A percentile compares a stretch with the other conserved stretches of the same genome.
These are phyloP conservation scores for Epichloe elymi DNA, from an alignment of 2,329 filamentous ascomycete species.

Conservation along the genomic window DNA sequence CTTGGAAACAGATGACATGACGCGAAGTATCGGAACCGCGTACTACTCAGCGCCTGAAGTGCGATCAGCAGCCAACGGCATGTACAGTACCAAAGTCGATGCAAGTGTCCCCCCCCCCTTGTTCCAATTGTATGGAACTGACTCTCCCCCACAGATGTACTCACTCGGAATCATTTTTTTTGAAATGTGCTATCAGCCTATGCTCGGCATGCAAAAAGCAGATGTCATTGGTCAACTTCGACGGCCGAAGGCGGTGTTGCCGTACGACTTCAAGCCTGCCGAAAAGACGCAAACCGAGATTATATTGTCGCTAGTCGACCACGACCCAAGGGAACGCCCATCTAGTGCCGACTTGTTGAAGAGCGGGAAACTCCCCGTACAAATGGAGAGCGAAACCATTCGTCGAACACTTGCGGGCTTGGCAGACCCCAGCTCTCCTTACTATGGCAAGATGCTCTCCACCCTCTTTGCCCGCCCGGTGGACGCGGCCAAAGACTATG, in stretches of 20 bases:
- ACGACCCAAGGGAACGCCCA: constrained; percentile 71
- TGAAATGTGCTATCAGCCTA: constrained; percentile 74
- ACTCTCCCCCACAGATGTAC: constrained; percentile 55
- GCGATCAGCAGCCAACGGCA: constrained; percentile 56
- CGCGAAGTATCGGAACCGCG: constrained; percentile 60
- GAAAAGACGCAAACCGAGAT: constrained; percentile 68
- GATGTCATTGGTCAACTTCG: constrained; percentile 55
- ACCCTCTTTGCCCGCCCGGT: constrained; percentile 66
- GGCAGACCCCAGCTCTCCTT: constrained; percentile 70
- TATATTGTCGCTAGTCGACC: constrained; percentile 65
- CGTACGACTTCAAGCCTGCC: constrained; percentile 54
- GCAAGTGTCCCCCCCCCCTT: constrained; percentile 30
- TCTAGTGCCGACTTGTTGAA: constrained; percentile 71
- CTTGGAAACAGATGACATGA: constrained; percentile 49
- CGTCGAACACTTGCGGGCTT: constrained; percentile 69
- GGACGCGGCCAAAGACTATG: constrained; percentile 68
- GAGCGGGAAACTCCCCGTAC: constrained; percentile 75
- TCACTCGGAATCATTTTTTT: constrained; percentile 98
- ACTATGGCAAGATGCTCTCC: constrained; percentile 82
- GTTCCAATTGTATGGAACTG: neutral
- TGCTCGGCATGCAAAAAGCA: constrained; percentile 54
- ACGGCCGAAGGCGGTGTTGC: constrained; percentile 53
- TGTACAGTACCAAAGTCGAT: constrained; percentile 89
- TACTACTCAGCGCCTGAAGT: constrained; percentile 92
- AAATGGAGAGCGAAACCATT: constrained; percentile 87